These are phyloP conservation scores for Paecilomyces sp. DNA, from an alignment of 2,329 filamentous ascomycete species.

Conservation along the genomic window DNA sequence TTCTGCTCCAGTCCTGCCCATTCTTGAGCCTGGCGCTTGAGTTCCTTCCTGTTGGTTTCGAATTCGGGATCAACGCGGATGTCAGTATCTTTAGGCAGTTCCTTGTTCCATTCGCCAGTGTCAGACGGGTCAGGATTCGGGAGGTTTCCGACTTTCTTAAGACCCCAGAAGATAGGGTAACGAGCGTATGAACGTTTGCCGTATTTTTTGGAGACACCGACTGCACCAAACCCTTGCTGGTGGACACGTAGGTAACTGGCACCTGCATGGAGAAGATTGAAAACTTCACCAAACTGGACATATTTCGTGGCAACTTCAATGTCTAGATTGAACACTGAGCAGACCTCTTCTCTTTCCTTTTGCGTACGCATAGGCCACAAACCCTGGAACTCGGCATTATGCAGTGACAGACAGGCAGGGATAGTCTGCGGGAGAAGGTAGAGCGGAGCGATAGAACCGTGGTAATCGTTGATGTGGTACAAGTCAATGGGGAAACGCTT, in stretches of 20 bases:
- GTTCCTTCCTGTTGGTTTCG: constrained; percentile 46
- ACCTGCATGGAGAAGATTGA: constrained; percentile 62
- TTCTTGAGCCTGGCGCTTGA: constrained; percentile 57
- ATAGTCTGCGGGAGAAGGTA: constrained; percentile 58
- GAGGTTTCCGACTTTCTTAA: constrained; percentile 55
- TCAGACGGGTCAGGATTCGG: constrained; percentile 62
- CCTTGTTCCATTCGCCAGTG: constrained; percentile 53
- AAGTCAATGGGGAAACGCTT: constrained; percentile 56
- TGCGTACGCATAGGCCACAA: constrained; percentile 60
- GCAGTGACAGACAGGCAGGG: constrained; percentile 57
- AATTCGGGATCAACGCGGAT: constrained; percentile 48
- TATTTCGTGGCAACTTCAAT: constrained; percentile 52
- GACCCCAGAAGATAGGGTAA: constrained; percentile 63
- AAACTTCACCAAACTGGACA: constrained; percentile 62
- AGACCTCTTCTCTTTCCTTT: constrained; percentile 57
- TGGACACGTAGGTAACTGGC: constrained; percentile 60
- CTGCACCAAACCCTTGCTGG: constrained; percentile 61
- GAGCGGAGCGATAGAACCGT: constrained; percentile 56
- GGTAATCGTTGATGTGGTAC: constrained; percentile 63
- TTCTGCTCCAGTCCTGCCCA: constrained; percentile 59
- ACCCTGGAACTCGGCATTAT: constrained; percentile 64
- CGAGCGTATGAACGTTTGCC: constrained; percentile 59
- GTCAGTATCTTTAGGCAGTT: constrained; percentile 42
- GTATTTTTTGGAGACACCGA: constrained; percentile 63
- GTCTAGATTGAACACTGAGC: constrained; percentile 56